Evolutionary conservation across 306 rosid genomes (phyloP), one percentile per base, ranked within the genome.

Genomic region (Malus sieversii): DNA sequence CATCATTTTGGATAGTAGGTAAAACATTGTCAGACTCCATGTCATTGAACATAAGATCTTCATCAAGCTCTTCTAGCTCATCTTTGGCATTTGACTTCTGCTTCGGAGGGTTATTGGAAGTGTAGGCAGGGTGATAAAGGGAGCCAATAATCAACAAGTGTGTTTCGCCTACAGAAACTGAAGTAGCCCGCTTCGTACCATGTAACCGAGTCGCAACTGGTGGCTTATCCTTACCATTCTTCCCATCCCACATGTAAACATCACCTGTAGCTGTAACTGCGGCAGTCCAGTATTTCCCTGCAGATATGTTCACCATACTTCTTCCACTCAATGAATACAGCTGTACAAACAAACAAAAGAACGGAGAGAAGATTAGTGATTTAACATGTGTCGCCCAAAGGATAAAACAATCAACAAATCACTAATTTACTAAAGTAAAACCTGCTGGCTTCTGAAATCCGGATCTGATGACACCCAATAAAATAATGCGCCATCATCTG

Each of bases 401-500:
- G 65, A 73, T 29, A n/a, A 65, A 38, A 75, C 60, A 78, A 44
- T 68, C 44, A 58, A 58, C 78, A 75, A 58, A 73, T 20, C 73
- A 25, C 45, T 57, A 67, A 40, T 53, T 5, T 27, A 10, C 71
- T 70, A 8, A 76, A 58, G 70, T 71, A 27, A 84, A 82, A 95
- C 98, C 96, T 95, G 98, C 66, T 89, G 95, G 80, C 96, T 87
- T 95, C 84, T 85, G 74, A 90, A 96, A 83, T 87, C 91, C 60
- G 97, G 90, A 88, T 95, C 97, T 0, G 96, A 87, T 35, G 98
- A 95, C 65, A 90, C 80, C 98, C 98, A 95, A 82, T 83, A 90
- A 84, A 95, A 95, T 83, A 95, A 72, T 32, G 93, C 86, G 67
- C 98, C 98, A 71, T 95, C 98, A 63, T 95, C 97, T 30, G 91